A percentile compares a stretch with the other conserved stretches of the same genome.
These are phyloP conservation scores for Daldinia decipiens DNA, from an alignment of 495 filamentous ascomycete genomes.

Conservation along the genomic window DNA sequence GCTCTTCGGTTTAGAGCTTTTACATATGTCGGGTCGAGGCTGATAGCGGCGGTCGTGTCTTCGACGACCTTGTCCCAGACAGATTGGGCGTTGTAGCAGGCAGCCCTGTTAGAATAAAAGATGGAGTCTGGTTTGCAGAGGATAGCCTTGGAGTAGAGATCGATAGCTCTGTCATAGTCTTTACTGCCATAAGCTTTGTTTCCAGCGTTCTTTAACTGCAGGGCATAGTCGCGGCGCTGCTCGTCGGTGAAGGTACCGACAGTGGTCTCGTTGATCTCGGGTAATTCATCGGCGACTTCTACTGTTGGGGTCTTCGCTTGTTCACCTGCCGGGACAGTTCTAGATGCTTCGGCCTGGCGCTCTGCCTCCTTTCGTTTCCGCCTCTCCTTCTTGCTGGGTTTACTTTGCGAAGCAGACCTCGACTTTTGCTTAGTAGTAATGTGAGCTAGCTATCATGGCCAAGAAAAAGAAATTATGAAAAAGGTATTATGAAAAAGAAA, in stretches of 20 bases:
- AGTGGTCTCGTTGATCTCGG: slow-evolving; percentile 82
- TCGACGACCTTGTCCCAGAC: slow-evolving; percentile 97
- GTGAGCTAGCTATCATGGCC: slow-evolving; percentile 14
- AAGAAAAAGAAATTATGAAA: not conserved
- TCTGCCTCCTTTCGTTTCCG: slow-evolving; percentile 78
- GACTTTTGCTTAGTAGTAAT: slow-evolving; percentile 29
- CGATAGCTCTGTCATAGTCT: slow-evolving; percentile 90
- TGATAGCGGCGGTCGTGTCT: slow-evolving; percentile 93
- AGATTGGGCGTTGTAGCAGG: slow-evolving; percentile 91
- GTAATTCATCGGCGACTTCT: slow-evolving; percentile 79
- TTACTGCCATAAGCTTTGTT: slow-evolving; percentile 96
- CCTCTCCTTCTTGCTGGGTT: slow-evolving; percentile 64
- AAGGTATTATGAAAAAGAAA: not conserved
- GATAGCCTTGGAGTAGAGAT: slow-evolving; percentile 93
- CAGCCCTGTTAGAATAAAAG: slow-evolving; percentile 98
- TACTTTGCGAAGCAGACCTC: slow-evolving; percentile 50
- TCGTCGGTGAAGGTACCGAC: slow-evolving; percentile 75
- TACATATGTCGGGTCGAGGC: slow-evolving; percentile 92
- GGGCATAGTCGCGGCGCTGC: slow-evolving; percentile 83
- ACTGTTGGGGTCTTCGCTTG: slow-evolving; percentile 63
- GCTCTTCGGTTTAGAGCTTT: slow-evolving; percentile 97
- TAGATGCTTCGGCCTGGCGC: slow-evolving; percentile 64
- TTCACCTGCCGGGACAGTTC: slow-evolving; percentile 50
- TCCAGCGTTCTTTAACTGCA: slow-evolving; percentile 91
- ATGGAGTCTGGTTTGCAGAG: slow-evolving; percentile 97